These are phyloP conservation scores for Cicer cuneatum DNA, from an alignment of 306 rosid species.

Conservation along the genomic window DNA sequence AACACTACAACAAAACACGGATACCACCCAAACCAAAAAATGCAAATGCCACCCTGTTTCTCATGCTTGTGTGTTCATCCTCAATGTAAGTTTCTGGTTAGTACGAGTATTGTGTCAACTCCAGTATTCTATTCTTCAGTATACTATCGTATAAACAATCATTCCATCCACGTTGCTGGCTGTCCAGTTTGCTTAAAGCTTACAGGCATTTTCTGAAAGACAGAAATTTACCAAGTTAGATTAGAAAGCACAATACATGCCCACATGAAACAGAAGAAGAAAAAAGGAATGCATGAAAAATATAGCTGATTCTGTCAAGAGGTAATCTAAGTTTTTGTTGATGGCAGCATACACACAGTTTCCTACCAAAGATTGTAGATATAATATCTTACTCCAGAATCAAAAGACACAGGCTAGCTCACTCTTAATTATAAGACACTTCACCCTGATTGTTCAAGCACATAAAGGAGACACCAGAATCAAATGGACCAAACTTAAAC, in stretches of 20 bases:
- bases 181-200: slow-evolving; percentile 44
- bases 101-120: slow-evolving; percentile 37
- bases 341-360: not conserved
- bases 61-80: slow-evolving; percentile 12
- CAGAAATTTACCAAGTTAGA: slow-evolving; percentile 40
- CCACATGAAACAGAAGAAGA: not conserved
- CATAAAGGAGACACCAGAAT: slow-evolving; percentile 21
- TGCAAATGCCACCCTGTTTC: slow-evolving; percentile 25
- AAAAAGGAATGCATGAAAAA: slow-evolving; percentile 7
- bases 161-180: slow-evolving; percentile 21
- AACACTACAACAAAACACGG: slow-evolving; percentile 2
- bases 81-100: slow-evolving; percentile 40
- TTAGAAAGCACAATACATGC: slow-evolving; percentile 3
- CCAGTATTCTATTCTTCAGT: slow-evolving; percentile 31
- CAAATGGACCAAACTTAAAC: not conserved
- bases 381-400: slow-evolving; percentile 10
- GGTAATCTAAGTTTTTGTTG: not conserved
- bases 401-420: not conserved
- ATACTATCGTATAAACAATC: slow-evolving; percentile 17
- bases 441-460: slow-evolving; percentile 2
- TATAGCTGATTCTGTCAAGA: not conserved
- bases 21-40: slow-evolving; percentile 17
- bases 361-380: slow-evolving; percentile 23
- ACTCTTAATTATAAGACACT: not conserved
- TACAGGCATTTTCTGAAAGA: slow-evolving; percentile 47